Base-by-base conservation (phyloP, 2,329 filamentous ascomycete genomes). In the Diaporthe batatas region DNA sequence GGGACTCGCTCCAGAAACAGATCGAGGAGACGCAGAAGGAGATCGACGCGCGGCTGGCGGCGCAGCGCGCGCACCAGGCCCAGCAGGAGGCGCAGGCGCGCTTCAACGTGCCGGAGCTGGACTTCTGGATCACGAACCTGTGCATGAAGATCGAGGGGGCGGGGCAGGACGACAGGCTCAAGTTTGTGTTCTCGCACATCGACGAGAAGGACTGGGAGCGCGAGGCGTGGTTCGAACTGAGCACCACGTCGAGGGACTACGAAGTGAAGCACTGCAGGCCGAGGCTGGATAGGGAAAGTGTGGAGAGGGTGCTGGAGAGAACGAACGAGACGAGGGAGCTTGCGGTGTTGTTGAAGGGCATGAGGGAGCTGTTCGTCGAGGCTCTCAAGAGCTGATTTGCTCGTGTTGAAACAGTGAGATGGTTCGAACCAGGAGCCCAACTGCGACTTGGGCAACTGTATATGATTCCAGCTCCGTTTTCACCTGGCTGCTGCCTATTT, bases 41-140 rank as follows among this genome's bases (percentile, higher is more conserved):
- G 70, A 94, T 96, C 75, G 91, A 93, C 70, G 85, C 89, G 39
- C 88, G 90, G 53, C 84, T 93, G 29, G 91, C 92, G n/a, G 91
- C 92, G 16, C 93, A 95, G 83, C 87, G 91, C 68, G 89, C 90
- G 75, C 91, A 94, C 80, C 91, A 93, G 62, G 88, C 90, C 75
- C 91, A 94, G 77, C 86, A 97, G 49, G 94, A 97, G 78, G 89
- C 92, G 2, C 96, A 98, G 84, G 90, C 93, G 70, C 90, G 94
- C 44, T 93, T 96, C 83, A 98, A 99, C 82, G 90, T 94, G 55
- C 96, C 96, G 0, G 96, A 99, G 84, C 88, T 99, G 58, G 93
- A 95, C 77, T 98, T 98, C 81, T 99, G 96, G 96, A 93, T 97
- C 81, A 93, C 92, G 70, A 96, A 96, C 80, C 86, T 99, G 73